Percentiles rank a stretch among this genome's conserved stretches.
phyloP scores from a whole-genome alignment of 1,284 basidiomycete species.

The Ustilago xerochloae region DNA sequence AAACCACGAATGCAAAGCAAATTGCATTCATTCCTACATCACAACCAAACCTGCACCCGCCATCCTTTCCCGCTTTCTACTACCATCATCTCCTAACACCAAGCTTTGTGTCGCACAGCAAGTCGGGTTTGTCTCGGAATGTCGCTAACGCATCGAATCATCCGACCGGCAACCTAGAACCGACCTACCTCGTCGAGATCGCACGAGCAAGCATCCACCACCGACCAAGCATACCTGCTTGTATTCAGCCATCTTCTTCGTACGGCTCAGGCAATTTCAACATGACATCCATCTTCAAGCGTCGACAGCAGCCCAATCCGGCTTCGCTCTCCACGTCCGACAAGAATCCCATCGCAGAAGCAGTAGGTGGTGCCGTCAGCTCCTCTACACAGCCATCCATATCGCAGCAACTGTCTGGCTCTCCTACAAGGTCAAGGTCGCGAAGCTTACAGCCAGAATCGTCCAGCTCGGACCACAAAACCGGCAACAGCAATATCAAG shows the following conservation, averaged over 20 bases:
- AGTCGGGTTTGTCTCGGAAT: too few species aligned
- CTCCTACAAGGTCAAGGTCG: background rate
- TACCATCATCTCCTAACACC: background rate
- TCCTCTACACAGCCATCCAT: conserved; percentile 2
- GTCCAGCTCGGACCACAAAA: background rate
- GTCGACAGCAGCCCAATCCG: conserved; percentile 42
- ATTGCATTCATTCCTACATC: too few species aligned
- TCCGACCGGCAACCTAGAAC: background rate
- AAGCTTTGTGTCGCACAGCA: too few species aligned
- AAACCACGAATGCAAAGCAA: too few species aligned
- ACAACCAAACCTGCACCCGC: too few species aligned
- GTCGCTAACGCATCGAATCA: background rate
- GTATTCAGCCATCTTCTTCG: background rate
- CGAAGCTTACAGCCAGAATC: background rate
- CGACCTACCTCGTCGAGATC: background rate
- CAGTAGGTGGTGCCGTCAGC: background rate
- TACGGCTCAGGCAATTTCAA: background rate
- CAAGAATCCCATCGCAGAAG: conserved; percentile 13
- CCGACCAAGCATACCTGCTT: background rate
- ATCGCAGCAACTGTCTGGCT: background rate
- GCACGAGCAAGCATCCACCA: background rate
- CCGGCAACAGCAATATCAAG: conserved; percentile 11
- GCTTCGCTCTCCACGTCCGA: conserved; percentile 11
- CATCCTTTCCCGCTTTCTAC: background rate
- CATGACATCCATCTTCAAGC: conserved; percentile 42